Base-by-base conservation (phyloP, 2,329 filamentous ascomycete species). In the Ophiocordyceps sinensis region DNA sequence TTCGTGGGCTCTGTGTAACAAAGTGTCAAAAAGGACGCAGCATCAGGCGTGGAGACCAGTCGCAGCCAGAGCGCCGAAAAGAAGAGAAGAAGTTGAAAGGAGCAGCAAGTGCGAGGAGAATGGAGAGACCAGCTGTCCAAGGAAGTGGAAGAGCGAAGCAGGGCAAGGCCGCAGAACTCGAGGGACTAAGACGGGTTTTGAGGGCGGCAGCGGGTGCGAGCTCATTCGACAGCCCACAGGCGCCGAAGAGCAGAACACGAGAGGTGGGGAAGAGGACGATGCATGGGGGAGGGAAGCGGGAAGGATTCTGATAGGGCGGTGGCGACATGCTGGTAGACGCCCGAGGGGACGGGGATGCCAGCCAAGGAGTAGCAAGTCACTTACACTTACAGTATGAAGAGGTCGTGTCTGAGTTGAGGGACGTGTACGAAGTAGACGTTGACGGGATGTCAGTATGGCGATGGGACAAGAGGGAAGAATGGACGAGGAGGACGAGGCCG, bases 131-230 rank as follows among this genome's bases (percentile, higher is more conserved):
- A 32, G 34, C 26, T 35, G 32, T 35, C 32, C 14, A 7, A 35
- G 15, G 9, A 17, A 17, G 17, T 10, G n/a, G 38, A 31, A 40
- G 26, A 29, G 34, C 50, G 53, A 49, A 53, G 49, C 52, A 51
- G 54, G 53, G 49, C 49, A n/a, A n/a, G n/a, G n/a, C n/a, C n/a
- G n/a, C 53, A 53, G 54, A 26, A 13, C 14, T 49, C 49, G 59
- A 61, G 65, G 67, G 64, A 59, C 56, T 57, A 54, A 9, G 49
- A 57, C 54, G 59, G 65, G 64, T 74, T 75, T 73, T 74, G 68
- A 72, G 65, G 49, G 46, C 47, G 48, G 46, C 48, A 44, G 51
- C 49, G 41, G 47, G 41, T 42, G 45, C 38, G 35, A 43, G 47
- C 51, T 53, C 48, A 59, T 59, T 60, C 54, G 54, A 58, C 49